Evolutionary conservation across 1,284 basidiomycete species (phyloP).

Genomic region (Ceratobasidium sp.): DNA sequence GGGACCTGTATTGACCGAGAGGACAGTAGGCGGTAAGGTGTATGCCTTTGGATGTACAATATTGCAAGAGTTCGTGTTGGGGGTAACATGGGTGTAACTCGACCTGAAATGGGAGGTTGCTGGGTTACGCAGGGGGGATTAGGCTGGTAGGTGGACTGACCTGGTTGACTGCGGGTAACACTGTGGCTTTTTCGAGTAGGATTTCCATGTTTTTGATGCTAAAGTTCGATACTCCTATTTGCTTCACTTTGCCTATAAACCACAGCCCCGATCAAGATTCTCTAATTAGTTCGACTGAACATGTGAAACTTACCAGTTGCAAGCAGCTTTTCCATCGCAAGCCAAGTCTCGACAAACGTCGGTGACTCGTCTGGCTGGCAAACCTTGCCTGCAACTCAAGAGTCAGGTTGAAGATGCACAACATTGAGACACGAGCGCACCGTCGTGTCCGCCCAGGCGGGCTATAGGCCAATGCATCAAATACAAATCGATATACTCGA

Average conservation of each 20-base stretch:
- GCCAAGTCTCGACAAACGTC: slow-evolving; percentile 62
- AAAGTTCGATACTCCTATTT: slow-evolving; percentile 55
- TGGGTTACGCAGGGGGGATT: background rate
- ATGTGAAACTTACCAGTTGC: slow-evolving; percentile 51
- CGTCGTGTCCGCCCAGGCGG: slow-evolving; percentile 35
- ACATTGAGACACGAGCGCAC: background rate
- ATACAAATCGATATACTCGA: slow-evolving; percentile 67
- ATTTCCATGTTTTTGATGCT: slow-evolving; percentile 45
- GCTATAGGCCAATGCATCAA: slow-evolving; percentile 62
- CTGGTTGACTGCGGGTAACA: slow-evolving; percentile 58
- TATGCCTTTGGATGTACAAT: slow-evolving; percentile 72
- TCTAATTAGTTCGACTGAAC: background rate
- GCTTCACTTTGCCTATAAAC: slow-evolving; percentile 54
- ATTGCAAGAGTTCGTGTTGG: slow-evolving; percentile 67
- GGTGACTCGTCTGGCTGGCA: slow-evolving; percentile 48
- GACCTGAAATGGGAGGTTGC: slow-evolving; percentile 53
- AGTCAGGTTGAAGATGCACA: background rate
- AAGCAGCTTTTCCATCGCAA: slow-evolving; percentile 61
- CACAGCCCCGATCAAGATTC: background rate
- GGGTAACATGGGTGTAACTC: slow-evolving; percentile 72
- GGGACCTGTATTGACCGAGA: slow-evolving; percentile 63
- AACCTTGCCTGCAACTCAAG: slow-evolving; percentile 52
- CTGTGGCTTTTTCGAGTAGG: slow-evolving; percentile 54
- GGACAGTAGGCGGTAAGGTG: slow-evolving; percentile 77
- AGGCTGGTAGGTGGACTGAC: slow-evolving; percentile 28